These are phyloP conservation scores for Daldinia loculata DNA, from an alignment of 495 filamentous ascomycete species.

Conservation along the genomic window DNA sequence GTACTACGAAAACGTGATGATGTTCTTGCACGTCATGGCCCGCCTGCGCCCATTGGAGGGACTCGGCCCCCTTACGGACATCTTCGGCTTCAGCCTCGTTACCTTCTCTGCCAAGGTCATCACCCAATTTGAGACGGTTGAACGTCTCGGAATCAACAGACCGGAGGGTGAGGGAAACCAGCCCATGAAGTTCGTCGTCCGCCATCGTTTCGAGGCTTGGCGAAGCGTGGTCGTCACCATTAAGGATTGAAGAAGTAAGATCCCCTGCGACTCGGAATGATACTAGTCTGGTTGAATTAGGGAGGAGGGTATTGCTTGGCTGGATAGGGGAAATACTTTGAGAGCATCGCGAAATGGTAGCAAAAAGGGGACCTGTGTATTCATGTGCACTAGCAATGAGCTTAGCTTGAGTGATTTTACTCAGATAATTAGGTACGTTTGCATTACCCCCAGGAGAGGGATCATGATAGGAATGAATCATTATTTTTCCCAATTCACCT, in stretches of 20 bases:
- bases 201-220: background rate
- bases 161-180: background rate
- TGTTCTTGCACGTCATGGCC: slow-evolving; percentile 15
- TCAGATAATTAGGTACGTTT: background rate
- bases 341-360: background rate
- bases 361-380: background rate
- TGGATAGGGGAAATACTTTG: background rate
- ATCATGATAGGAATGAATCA: too few species aligned
- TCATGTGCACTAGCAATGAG: background rate
- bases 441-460: background rate
- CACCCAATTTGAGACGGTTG: background rate
- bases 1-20: background rate
- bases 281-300: background rate
- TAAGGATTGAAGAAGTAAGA: background rate
- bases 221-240: background rate
- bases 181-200: background rate
- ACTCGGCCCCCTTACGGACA: slow-evolving; percentile 1
- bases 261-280: background rate
- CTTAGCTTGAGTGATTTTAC: background rate
- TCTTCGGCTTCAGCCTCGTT: slow-evolving; percentile 21
- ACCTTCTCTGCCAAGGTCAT: background rate
- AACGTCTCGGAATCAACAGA: background rate
- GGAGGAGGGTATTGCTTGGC: background rate
- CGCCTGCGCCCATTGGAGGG: slow-evolving; percentile 4
- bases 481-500: too few species aligned